phyloP scores from a whole-genome alignment of 208 protist species.

The Kentomonas sorsogonicus region DNA sequence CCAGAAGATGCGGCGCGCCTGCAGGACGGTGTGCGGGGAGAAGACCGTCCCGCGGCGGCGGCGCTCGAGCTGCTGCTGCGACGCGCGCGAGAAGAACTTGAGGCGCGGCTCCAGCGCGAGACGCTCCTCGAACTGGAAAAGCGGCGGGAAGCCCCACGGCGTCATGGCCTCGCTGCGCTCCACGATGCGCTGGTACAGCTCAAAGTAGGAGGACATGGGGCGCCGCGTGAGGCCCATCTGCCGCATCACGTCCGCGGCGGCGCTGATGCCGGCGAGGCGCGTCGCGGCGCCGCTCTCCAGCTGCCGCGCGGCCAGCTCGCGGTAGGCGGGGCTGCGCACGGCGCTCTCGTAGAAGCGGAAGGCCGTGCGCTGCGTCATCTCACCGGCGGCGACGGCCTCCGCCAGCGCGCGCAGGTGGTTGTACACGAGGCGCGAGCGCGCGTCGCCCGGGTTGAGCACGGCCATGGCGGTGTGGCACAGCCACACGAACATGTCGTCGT shows the following conservation, averaged over 20 bases:
- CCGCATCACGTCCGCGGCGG: conserved; percentile 84
- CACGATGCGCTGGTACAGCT: conserved; percentile 88
- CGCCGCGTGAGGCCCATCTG: conserved; percentile 80
- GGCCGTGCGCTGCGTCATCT: conserved; percentile 84
- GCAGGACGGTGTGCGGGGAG: conserved; percentile 66
- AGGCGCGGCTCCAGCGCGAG: conserved; percentile 79
- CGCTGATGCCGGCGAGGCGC: conserved; percentile 80
- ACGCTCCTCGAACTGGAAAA: conserved; percentile 90
- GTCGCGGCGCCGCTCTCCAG: conserved; percentile 74
- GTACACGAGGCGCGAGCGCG: conserved; percentile 84
- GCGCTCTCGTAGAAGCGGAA: conserved; percentile 88
- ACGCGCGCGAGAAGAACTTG: conserved; percentile 78
- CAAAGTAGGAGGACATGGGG: conserved; percentile 88
- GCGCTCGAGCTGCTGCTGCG: conserved; percentile 75
- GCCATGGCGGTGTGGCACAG: conserved; percentile 89
- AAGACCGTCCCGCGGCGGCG: conserved; percentile 66
- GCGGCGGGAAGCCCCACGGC: conserved; percentile 88
- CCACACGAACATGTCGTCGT: conserved; percentile 91
- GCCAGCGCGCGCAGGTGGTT: conserved; percentile 82
- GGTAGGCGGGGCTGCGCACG: conserved; percentile 83
- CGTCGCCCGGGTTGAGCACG: conserved; percentile 85
- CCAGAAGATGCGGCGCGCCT: conserved; percentile 82
- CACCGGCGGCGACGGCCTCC: conserved; percentile 74
- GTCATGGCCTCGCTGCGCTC: conserved; percentile 89
- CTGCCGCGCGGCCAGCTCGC: conserved; percentile 74